Percentiles rank a stretch among this genome's conserved stretches.
phyloP scores from a whole-genome alignment of 257 asterid species.

The Gynochthodes officinalis region DNA sequence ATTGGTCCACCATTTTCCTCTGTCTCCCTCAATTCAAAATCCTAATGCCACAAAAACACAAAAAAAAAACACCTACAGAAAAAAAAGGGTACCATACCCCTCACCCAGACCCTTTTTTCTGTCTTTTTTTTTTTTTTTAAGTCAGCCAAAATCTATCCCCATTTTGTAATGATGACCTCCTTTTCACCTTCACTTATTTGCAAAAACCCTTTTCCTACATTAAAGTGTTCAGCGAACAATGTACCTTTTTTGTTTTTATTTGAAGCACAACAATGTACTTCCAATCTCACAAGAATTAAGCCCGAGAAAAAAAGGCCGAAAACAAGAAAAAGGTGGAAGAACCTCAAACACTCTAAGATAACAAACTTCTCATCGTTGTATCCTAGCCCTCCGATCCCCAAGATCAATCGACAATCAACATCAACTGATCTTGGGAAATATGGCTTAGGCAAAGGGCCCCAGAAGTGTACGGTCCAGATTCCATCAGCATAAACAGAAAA shows the following conservation, averaged over 20 bases:
- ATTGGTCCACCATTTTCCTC: too few relatives aligned
- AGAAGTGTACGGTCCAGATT: constrained; percentile 9
- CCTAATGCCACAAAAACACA: too few relatives aligned
- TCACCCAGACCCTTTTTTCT: too few relatives aligned
- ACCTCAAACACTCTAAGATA: not conserved
- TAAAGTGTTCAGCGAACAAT: too few relatives aligned
- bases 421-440: not conserved
- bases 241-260: too few relatives aligned
- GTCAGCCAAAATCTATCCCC: not conserved
- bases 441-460: constrained; percentile 17
- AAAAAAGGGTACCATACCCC: too few relatives aligned
- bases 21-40: too few relatives aligned
- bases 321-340: constrained; percentile 25
- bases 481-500: constrained; percentile 25
- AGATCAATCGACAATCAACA: constrained; percentile 12
- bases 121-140: too few relatives aligned
- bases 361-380: constrained; percentile 8
- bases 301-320: too few relatives aligned
- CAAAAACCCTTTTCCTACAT: not conserved
- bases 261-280: not conserved
- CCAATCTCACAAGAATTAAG: not conserved
- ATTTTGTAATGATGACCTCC: constrained; percentile 9
- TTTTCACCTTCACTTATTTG: not conserved
- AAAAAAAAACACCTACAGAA: too few relatives aligned
- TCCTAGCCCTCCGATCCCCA: constrained; percentile 32